phyloP scores from a whole-genome alignment of 2,329 filamentous ascomycete species.

The Chaetomium globosum region DNA sequence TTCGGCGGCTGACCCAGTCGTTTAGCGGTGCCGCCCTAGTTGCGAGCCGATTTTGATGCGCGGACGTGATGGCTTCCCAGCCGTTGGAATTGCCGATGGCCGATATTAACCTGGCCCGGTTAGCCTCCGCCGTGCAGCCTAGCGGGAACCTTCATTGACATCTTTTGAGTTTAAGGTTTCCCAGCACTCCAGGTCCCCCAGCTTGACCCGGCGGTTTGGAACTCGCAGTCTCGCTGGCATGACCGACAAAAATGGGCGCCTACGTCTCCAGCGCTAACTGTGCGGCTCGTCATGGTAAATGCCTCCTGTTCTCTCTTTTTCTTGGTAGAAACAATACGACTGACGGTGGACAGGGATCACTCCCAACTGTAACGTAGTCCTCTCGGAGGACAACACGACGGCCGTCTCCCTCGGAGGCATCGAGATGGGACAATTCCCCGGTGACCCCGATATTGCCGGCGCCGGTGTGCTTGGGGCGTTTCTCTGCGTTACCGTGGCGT shows the following conservation, averaged over 20 bases:
- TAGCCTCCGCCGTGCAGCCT: neutral
- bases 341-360: neutral
- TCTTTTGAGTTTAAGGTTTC: neutral
- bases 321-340: neutral
- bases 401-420: constrained; percentile 19
- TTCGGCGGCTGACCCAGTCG: neutral
- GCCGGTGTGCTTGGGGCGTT: constrained; percentile 36
- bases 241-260: constrained; percentile 28
- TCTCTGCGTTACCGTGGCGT: constrained; percentile 27
- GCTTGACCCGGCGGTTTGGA: neutral
- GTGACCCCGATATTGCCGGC: constrained; percentile 34
- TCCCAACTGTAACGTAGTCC: constrained; percentile 23
- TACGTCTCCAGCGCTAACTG: constrained; percentile 30
- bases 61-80: constrained; percentile 16
- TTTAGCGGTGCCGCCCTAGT: neutral
- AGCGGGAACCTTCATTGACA: neutral
- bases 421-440: constrained; percentile 22
- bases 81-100: neutral
- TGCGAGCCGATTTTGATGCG: neutral
- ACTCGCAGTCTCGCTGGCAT: neutral
- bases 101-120: constrained; percentile 2
- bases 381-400: constrained; percentile 14
- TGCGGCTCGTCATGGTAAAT: constrained; percentile 19
- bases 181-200: neutral
- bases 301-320: neutral